Percentiles rank a stretch among this genome's conserved stretches.
Evolutionary conservation across 192 early-diverging fungal species (phyloP).

Genomic region (Entophlyctis luteolus): DNA sequence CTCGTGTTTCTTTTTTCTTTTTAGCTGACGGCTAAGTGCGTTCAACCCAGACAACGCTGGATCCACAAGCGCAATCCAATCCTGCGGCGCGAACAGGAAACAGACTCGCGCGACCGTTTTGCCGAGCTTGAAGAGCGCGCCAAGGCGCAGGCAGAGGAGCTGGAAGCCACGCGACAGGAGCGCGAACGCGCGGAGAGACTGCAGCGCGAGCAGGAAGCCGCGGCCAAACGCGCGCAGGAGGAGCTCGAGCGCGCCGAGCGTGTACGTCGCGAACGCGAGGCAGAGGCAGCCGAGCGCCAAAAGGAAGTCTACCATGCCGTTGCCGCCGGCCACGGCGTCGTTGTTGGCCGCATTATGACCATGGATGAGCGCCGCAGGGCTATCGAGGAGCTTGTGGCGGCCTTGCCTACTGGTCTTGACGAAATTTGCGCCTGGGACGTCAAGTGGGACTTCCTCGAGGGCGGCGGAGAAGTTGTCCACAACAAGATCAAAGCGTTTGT

Average conservation of each 20-base stretch:
- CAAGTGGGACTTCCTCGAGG: slow-evolving; percentile 72
- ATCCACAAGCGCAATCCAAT: slow-evolving; percentile 59
- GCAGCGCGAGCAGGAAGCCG: slow-evolving; percentile 49
- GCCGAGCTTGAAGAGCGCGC: slow-evolving; percentile 48
- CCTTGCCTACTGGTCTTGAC: slow-evolving; percentile 66
- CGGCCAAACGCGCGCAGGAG: slow-evolving; percentile 45
- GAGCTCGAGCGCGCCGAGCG: slow-evolving; percentile 51
- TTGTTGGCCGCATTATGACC: slow-evolving; percentile 58
- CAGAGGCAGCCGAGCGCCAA: slow-evolving; percentile 30
- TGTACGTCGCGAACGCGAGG: slow-evolving; percentile 22
- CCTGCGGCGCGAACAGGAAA: slow-evolving; percentile 64
- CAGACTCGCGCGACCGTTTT: slow-evolving; percentile 64
- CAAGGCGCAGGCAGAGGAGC: slow-evolving; percentile 27
- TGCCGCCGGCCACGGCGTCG: slow-evolving; percentile 24
- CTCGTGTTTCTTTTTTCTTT: no score
- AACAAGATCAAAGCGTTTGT: slow-evolving; percentile 73
- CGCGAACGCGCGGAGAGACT: slow-evolving; percentile 43
- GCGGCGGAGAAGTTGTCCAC: slow-evolving; percentile 56
- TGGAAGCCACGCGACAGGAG: slow-evolving; percentile 7
- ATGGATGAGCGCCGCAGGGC: slow-evolving; percentile 63
- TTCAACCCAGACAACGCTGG: slow-evolving; percentile 59
- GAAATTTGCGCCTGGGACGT: slow-evolving; percentile 69
- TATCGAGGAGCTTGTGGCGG: slow-evolving; percentile 62
- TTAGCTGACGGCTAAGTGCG: not conserved
- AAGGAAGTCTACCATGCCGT: slow-evolving; percentile 28